A percentile compares a stretch with the other conserved stretches of the same genome.
phyloP scores from a whole-genome alignment of 371 early-diverging fungal genomes.

The Apophysomyces trapeziformis region DNA sequence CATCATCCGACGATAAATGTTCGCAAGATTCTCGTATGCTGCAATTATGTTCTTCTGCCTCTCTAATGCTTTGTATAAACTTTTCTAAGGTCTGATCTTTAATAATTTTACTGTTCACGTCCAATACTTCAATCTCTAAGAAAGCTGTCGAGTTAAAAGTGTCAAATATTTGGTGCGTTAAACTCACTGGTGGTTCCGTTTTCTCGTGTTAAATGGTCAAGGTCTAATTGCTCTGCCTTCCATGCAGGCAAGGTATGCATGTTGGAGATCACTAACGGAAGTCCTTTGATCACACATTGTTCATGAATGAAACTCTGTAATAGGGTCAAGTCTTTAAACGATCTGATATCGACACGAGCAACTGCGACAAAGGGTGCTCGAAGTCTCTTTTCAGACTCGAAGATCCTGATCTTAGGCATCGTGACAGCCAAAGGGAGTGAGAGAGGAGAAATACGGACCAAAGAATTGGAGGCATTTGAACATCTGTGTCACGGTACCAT shows the following conservation, averaged over 20 bases:
- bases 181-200: constrained; percentile 36
- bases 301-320: constrained; percentile 28
- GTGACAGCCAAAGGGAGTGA: background rate
- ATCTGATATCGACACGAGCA: constrained; percentile 18
- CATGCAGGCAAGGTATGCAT: constrained; percentile 39
- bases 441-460: background rate
- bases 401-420: constrained; percentile 1
- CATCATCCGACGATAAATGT: background rate
- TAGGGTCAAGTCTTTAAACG: background rate
- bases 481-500: background rate
- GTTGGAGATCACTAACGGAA: constrained; percentile 52
- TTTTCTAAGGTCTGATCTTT: background rate
- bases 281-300: constrained; percentile 39
- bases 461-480: background rate
- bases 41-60: background rate
- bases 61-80: background rate
- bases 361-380: constrained; percentile 13
- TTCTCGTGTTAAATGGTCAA: constrained; percentile 29
- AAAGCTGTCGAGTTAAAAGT: constrained; percentile 1
- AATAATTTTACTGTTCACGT: background rate
- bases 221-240: constrained; percentile 35
- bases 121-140: constrained; percentile 10
- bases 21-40: background rate
- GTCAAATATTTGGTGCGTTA: background rate
- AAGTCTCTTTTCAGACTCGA: constrained; percentile 12